Evolutionary conservation across 1,284 basidiomycete genomes (phyloP), one percentile per base, ranked within the genome.

Genomic region (Cryptococcus maquisensis): DNA sequence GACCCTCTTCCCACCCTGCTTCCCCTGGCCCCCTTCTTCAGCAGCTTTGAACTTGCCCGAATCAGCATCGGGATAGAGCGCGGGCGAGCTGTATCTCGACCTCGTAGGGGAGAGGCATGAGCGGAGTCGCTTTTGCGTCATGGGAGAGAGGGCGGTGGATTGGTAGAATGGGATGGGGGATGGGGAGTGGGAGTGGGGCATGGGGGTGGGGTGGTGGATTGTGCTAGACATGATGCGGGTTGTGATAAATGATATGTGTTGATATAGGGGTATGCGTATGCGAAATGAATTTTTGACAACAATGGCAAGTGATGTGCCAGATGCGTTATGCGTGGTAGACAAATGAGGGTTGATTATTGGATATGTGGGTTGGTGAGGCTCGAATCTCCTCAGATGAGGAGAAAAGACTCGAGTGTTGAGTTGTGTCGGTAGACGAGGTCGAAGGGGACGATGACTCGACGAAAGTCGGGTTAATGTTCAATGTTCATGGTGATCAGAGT

Each of bases 31-130:
- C 57, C 26, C 43, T 52, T n/a, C 54, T 61, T 0, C 59, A 54
- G 23, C 63, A 61, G 20, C 56, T 59, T 55, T n/a, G 65, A 60
- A 13, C 57, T 43, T 21, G 61, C 63, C 7, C 54, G 50, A 23
- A 55, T 55, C 4, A 56, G 51, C 12, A 48, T 54, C 16, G 46
- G 37, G 36, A 39, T 43, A 39, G 47, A 46, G 20, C 53, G 52
- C 5, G 13, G 57, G 50, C 21, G 64, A 54, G n/a, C 55, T 51
- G 18, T 56, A 48, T 6, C 62, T 44, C 20, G 57, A 52, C 35
- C 62, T 60, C 4, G 63, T 44, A 7, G 71, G 72, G 13, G 72
- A 73, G 26, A 74, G 64, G 44, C 71, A 74, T 6, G 72, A 69
- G 46, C 72, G 63, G 28, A 74, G 61, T 42, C 64, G 63, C 61